A percentile compares a stretch with the other conserved stretches of the same genome.
These are phyloP conservation scores for Candida pseudocylindracea DNA, from an alignment of 1,139 yeast genomes.

Conservation along the genomic window DNA sequence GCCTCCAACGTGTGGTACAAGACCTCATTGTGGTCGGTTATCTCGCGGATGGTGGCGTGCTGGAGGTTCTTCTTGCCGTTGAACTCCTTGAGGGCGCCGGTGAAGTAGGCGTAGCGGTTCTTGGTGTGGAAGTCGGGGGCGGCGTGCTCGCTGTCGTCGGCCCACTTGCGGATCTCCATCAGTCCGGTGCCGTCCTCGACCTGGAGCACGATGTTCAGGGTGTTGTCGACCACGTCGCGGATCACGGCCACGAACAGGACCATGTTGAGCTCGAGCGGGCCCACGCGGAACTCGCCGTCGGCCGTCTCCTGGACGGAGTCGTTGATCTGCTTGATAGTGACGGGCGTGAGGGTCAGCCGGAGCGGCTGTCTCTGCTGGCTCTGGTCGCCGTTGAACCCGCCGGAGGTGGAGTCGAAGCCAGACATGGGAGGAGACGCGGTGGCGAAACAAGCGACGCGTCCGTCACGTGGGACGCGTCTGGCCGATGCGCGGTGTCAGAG, in stretches of 20 bases:
- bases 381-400: no score
- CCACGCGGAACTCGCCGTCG: slow-evolving; percentile 53
- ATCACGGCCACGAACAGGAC: slow-evolving; percentile 47
- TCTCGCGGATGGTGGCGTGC: slow-evolving; percentile 33
- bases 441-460: no score
- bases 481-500: no score
- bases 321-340: slow-evolving; percentile 58
- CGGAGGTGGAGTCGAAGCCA: no score
- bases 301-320: slow-evolving; percentile 44
- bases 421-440: no score
- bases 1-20: slow-evolving; percentile 61
- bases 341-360: slow-evolving; percentile 43
- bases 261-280: slow-evolving; percentile 37
- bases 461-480: no score
- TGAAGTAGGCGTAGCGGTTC: slow-evolving; percentile 38
- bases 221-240: slow-evolving; percentile 31
- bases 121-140: slow-evolving; percentile 10
- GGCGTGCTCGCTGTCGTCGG: slow-evolving; percentile 19
- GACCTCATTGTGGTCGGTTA: slow-evolving; percentile 55
- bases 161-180: slow-evolving; percentile 50
- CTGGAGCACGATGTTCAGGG: slow-evolving; percentile 29
- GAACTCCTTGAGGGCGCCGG: slow-evolving; percentile 54
- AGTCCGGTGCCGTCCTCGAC: slow-evolving; percentile 79
- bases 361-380: no score
- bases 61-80: slow-evolving; percentile 44